Percentiles rank a stretch among this genome's conserved stretches.
Evolutionary conservation across 179 eudicot species (phyloP).

Genomic region (Drosera spatulata): DNA sequence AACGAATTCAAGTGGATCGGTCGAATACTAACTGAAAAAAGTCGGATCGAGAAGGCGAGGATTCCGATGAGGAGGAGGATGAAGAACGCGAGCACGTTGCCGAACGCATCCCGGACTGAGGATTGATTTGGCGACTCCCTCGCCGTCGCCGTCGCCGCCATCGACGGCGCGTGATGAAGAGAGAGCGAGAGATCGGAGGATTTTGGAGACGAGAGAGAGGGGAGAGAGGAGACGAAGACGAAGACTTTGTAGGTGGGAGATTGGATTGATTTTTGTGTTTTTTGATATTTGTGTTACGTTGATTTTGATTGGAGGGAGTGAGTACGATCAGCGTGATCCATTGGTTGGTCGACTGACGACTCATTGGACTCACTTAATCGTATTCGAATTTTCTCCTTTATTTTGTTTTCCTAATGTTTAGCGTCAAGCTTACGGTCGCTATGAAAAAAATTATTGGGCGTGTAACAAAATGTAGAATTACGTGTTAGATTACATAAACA

Average conservation of each 20-base stretch:
- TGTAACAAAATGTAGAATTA: no score
- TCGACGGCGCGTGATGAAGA: constrained; percentile 20
- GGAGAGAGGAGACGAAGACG: not conserved
- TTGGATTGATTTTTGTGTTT: no score
- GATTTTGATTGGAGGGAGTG: no score
- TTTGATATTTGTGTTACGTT: no score
- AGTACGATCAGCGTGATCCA: no score
- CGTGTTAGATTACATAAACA: no score
- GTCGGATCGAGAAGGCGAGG: constrained; percentile 95
- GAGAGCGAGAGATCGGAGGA: constrained; percentile 3
- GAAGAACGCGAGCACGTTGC: constrained; percentile 71
- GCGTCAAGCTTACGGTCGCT: no score
- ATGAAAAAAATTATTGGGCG: no score
- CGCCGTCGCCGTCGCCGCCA: constrained; percentile 68
- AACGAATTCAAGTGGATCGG: constrained; percentile 15
- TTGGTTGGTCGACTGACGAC: no score
- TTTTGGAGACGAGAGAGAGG: constrained; percentile 5
- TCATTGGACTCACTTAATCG: no score
- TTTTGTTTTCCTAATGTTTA: no score
- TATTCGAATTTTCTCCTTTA: no score
- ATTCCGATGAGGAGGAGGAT: constrained; percentile 84
- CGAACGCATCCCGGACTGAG: constrained; percentile 53
- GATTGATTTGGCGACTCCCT: constrained; percentile 17
- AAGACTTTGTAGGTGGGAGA: not conserved
- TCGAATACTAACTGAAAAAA: constrained; percentile 57